Evolutionary conservation across 768 basidiomycete species (phyloP), one percentile per base, ranked within the genome.

Genomic region (Lactarius tabidus): DNA sequence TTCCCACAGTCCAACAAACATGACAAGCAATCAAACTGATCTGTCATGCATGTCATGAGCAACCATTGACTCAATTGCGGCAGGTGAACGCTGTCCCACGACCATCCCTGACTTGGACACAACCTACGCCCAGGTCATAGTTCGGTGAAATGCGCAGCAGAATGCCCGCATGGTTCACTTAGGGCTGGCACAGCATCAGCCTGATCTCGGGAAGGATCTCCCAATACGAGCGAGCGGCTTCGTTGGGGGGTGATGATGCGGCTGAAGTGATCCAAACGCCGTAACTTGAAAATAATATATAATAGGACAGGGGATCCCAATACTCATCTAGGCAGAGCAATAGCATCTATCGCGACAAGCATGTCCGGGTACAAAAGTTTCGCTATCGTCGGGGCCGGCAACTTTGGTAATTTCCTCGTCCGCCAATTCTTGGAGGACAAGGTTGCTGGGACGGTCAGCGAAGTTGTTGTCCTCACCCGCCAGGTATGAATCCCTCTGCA

Each of bases 351-450:
- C 39, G 33, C 33, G 43, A 20, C 54, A 54, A 15, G 15, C 54
- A 66, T 64, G 65, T 64, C 65, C 10, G 57, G 57, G 43, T 67
- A 67, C 35, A 67, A 55, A 10, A 67, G 55, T 53, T 70, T 70
- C 26, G 64, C 68, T 1, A 53, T 70, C 38, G 55, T 62, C 23
- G 69, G 69, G 10, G 69, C 69, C 3, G 69, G 69, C 18, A 60
- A 18, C 12, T 14, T 70, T 54, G 69, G 69, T 6, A 60, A n/a
- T 12, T 70, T 36, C 48, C 29, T 70, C 28, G 33, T 70, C 52
- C 60, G 45, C 18, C 48, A 66, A 17, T 57, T 66, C 56, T 39
- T 57, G 48, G 53, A 57, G 20, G 60, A 62, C 7, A 63, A 69
- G 51, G 41, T 28, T 1, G 53, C 45, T 4, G 67, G 68, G 8